These are phyloP conservation scores for Dactylis glomerata DNA, from an alignment of 176 grass and related monocot genomes.

Conservation along the genomic window DNA sequence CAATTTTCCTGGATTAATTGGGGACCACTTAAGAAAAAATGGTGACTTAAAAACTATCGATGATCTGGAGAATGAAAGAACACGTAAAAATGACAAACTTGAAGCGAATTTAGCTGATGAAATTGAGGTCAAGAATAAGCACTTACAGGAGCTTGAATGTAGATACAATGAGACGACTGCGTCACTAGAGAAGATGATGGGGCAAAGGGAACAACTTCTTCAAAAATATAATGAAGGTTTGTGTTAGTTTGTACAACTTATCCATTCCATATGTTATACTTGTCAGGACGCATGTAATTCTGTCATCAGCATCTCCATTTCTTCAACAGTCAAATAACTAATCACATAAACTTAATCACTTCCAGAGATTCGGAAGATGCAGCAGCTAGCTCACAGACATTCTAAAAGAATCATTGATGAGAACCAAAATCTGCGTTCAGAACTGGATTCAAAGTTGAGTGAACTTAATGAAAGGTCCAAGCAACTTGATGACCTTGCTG, in stretches of 20 bases:
- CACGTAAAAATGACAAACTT: conserved; percentile 2
- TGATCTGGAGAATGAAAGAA: conserved; percentile 11
- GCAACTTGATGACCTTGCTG: conserved; percentile 7
- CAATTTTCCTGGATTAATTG: not conserved
- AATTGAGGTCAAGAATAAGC: conserved; percentile 12
- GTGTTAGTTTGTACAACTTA: not conserved
- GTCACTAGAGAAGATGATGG: conserved; percentile 11
- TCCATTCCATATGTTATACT: not conserved
- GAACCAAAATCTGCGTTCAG: conserved; percentile 13
- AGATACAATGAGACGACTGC: conserved; percentile 13
- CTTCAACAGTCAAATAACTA: not conserved
- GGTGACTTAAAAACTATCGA: conserved; percentile 15
- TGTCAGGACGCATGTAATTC: not conserved
- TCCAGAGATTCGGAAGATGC: conserved; percentile 16
- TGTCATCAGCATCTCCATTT: not conserved
- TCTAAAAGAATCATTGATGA: not conserved
- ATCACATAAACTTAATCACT: not conserved
- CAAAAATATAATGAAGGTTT: conserved; percentile 20
- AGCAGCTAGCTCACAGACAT: conserved; percentile 16
- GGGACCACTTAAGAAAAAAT: conserved; percentile 11
- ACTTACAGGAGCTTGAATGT: conserved; percentile 11
- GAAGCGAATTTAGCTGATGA: conserved; percentile 4
- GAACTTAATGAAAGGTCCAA: conserved; percentile 11
- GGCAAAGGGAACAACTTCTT: conserved; percentile 13
- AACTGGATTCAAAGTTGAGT: conserved; percentile 3